Base-by-base conservation (phyloP, 306 rosid species). In the Gastrolobium villosum region DNA sequence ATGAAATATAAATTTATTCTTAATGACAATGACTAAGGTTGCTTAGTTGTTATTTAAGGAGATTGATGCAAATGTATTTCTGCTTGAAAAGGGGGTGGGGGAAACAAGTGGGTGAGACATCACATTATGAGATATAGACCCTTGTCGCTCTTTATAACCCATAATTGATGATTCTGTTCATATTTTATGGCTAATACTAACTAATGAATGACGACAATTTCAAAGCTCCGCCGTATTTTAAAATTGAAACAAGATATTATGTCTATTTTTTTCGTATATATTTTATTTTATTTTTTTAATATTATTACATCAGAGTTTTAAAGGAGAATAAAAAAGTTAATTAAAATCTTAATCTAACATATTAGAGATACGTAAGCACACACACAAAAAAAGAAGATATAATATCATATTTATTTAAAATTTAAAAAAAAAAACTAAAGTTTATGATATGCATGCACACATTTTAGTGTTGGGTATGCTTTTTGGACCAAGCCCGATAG, bases 101-200 rank as follows among this genome's bases (percentile, higher is more conserved):
- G n/a, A n/a, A n/a, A n/a, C n/a, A n/a, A n/a, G 78, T 79, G 64
- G 80, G 69, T 84, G 65, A 79, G 78, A 74, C 78, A 74, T 78
- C 81, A 74, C 87, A 83, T 78, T 78, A 57, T 46, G 56, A 57
- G 54, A 70, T 46, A 72, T 34, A 59, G 84, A 40, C 79, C 75
- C 79, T 53, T 67, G 32, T 43, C 52, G 64, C 40, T 75, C 57
- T 34, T 73, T 49, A 56, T 71, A 72, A 61, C 44, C 71, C 57
- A 60, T 69, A 66, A 59, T 57, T 35, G 1, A 79, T 75, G 31
- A 68, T 70, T 84, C 37, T 59, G 35, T 0, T 54, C 59, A 43
- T 35, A 36, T n/a, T 74, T 59, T 52, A 69, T 49, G 30, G 50
- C 81, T 48, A 49, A 52, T 36, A 14, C 13, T 56, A 20, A 56